Percentiles rank a stretch among this genome's conserved stretches.
phyloP scores from a whole-genome alignment of 306 rosid species.

The Ziziphus jujuba region DNA sequence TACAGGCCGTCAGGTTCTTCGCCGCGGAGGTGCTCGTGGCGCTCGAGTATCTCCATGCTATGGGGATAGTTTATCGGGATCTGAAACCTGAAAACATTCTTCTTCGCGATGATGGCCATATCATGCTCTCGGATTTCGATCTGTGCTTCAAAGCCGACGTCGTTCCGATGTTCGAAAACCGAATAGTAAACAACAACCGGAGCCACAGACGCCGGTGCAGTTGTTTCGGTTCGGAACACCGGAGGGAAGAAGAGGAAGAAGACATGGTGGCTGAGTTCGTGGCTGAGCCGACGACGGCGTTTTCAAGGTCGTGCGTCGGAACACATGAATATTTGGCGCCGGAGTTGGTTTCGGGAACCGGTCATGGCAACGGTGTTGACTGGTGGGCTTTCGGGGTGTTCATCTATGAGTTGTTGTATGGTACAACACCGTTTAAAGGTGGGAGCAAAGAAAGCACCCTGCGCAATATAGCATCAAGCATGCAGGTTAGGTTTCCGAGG shows the following conservation, averaged over 20 bases:
- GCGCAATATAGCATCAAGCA: slow-evolving; percentile 61
- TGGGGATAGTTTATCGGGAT: slow-evolving; percentile 77
- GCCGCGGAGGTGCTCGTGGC: slow-evolving; percentile 81
- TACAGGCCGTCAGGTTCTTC: slow-evolving; percentile 55
- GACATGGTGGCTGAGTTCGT: slow-evolving; percentile 48
- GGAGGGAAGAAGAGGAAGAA: background rate
- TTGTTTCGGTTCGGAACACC: slow-evolving; percentile 33
- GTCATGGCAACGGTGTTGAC: slow-evolving; percentile 88
- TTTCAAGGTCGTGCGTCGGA: slow-evolving; percentile 81
- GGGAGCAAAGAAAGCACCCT: slow-evolving; percentile 66
- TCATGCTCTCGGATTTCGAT: slow-evolving; percentile 94
- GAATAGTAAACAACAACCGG: background rate
- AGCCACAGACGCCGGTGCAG: background rate
- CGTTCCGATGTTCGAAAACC: slow-evolving; percentile 33
- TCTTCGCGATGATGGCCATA: slow-evolving; percentile 78
- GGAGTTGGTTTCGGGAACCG: slow-evolving; percentile 64
- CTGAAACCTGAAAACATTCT: slow-evolving; percentile 85
- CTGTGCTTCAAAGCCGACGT: slow-evolving; percentile 75
- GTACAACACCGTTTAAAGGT: slow-evolving; percentile 86
- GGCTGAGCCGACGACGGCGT: slow-evolving; percentile 78
- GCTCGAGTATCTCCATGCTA: slow-evolving; percentile 79
- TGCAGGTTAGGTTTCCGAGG: slow-evolving; percentile 46
- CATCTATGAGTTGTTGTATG: slow-evolving; percentile 61
- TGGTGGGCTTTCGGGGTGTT: slow-evolving; percentile 98
- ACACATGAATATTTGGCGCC: slow-evolving; percentile 94